Base-by-base conservation (phyloP, 306 rosid genomes). In the Trifolium subterraneum region DNA sequence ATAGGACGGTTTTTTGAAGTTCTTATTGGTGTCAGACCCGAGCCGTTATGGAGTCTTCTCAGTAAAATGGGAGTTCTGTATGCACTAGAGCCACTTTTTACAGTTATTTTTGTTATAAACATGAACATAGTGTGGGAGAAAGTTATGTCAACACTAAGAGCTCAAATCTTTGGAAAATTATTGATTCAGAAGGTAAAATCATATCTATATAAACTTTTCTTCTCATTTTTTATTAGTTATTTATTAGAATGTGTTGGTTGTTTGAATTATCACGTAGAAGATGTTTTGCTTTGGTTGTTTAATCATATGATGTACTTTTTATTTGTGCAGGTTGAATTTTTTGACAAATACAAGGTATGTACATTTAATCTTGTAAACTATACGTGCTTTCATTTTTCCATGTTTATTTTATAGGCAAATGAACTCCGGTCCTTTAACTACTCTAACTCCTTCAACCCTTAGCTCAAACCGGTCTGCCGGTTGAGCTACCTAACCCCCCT, bases 71-170 rank as follows among this genome's bases (percentile, higher is more conserved):
- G 95, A 72, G 45, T 90, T 33, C 78, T 90, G 75, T 94, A 94
- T 78, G 97, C 95, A 12, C 35, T 94, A 88, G 99, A 94, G 90
- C 99, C 99, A 66, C 36, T 94, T 83, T 82, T 90, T 27, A 91
- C 96, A 2, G 79, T 94, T 48, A 78, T 90, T 51, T 94, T 91
- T 73, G 93, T 94, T 71, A 79, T 83, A 60, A 94, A 92, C 81
- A 82, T 94, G 96, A 94, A 86, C 80, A 78, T 88, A 18, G 70
- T 90, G 19, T 94, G 99, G 99, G 97, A 91, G 79, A 94, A 90
- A 82, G 93, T 94, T 70, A 91, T 94, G 97, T 84, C 99, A 27
- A 79, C 88, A 7, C 85, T 94, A 67, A 84, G 97, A 87, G 96
- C 97, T 52, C 98, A 94, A 80, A 82, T 91, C 72, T 94, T 91